Evolutionary conservation across 1,139 yeast genomes (phyloP), one percentile per base, ranked within the genome.

Genomic region (Yamadazyma conglobata): DNA sequence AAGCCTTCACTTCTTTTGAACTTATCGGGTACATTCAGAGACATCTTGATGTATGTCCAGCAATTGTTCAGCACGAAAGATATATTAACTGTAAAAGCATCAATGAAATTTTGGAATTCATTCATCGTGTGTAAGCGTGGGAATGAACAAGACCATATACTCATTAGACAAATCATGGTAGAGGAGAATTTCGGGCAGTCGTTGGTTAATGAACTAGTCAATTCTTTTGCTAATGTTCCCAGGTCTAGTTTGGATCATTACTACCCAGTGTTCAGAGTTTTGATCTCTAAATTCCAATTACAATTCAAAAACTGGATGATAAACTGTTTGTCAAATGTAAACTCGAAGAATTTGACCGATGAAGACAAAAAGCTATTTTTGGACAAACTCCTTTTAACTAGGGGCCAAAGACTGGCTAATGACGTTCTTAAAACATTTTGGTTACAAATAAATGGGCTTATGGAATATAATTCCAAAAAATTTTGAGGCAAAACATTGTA

Each of bases 91-190:
- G 56, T 86, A 25, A 74, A 76, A 38, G 66, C 87, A 0, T 65
- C 76, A 0, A 64, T 75, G 33, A 70, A 72, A 39, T 85, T 86
- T 45, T 86, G 94, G 94, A 61, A 64, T 3, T 63, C 66, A 18
- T 51, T 82, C 9, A 47, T 84, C 2, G 58, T 67, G 17, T 60
- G 79, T 43, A 73, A 73, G 43, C 66, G 64, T 39, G 85, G 85
- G 3, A 57, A 61, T 4, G 54, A 59, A 15, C 58, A 60, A 12
- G 85, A 79, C 39, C 70, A 70, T 15, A 60, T 56, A 3, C 34
- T 41, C 1, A 47, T 73, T 0, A 55, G 56, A 19, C 37, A 48
- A 3, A 34, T 73, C 10, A 46, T 73, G 32, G 48, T 54, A 11
- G 56, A 57, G n/a, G 48, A 52, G 11, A 46, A 56, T 3, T 43